Percentiles rank a stretch among this genome's conserved stretches.
These are phyloP conservation scores for Agrocybe praecox DNA, from an alignment of 768 basidiomycete species.

Conservation along the genomic window DNA sequence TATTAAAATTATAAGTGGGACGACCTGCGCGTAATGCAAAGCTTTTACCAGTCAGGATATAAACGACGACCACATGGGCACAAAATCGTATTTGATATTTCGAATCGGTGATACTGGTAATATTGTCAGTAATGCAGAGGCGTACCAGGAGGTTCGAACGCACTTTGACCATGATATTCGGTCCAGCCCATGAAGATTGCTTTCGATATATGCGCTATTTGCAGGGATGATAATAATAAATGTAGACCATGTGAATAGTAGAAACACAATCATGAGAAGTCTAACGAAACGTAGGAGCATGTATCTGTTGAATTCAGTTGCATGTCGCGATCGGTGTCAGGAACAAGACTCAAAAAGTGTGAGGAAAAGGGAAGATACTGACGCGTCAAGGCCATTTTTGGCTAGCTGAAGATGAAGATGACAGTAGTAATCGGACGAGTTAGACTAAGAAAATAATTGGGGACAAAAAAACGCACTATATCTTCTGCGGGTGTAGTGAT, in stretches of 20 bases:
- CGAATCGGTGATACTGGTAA: conserved; percentile 35
- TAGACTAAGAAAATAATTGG: neutral
- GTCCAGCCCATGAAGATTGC: conserved; percentile 38
- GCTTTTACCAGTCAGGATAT: conserved; percentile 47
- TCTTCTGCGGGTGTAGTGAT: conserved; percentile 42
- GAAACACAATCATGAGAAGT: conserved; percentile 61
- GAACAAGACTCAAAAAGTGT: neutral
- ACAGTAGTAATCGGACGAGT: neutral
- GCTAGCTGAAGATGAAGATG: conserved; percentile 38
- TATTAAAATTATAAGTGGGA: neutral
- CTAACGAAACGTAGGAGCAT: conserved; percentile 66
- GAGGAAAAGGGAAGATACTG: neutral
- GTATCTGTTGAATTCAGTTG: conserved; percentile 30
- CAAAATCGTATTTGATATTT: conserved; percentile 46
- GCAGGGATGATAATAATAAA: conserved; percentile 65
- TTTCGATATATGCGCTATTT: conserved; percentile 44
- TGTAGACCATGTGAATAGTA: conserved; percentile 55
- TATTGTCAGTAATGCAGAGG: neutral
- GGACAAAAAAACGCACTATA: conserved; percentile 36
- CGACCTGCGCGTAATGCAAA: neutral
- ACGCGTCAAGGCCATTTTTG: conserved; percentile 68
- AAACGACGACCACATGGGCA: conserved; percentile 60
- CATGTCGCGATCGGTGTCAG: conserved; percentile 8
- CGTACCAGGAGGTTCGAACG: conserved; percentile 9
- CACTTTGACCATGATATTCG: conserved; percentile 56